These are phyloP conservation scores for Gossypium raimondii DNA, from an alignment of 345 rosid genomes.

Conservation along the genomic window DNA sequence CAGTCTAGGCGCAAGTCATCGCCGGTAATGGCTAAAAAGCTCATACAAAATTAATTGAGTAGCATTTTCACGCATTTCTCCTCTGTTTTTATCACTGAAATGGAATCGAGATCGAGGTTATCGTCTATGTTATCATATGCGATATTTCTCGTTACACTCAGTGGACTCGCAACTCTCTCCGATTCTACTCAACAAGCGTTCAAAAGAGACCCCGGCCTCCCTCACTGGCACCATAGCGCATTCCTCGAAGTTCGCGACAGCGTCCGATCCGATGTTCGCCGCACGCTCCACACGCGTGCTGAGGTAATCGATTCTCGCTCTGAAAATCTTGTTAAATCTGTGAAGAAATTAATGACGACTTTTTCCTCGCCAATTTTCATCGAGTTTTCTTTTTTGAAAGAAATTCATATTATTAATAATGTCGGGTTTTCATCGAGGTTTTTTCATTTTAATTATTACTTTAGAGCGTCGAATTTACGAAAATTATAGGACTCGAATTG, in stretches of 20 bases:
- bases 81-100: constrained; percentile 1
- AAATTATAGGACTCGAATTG: background rate
- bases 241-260: constrained; percentile 83
- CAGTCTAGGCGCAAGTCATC: background rate
- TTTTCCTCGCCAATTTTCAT: background rate
- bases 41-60: background rate
- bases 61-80: background rate
- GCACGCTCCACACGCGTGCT: constrained; percentile 96
- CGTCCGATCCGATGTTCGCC: constrained; percentile 88
- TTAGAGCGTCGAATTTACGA: background rate
- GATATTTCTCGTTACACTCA: constrained; percentile 24
- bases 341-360: background rate
- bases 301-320: constrained; percentile 47
- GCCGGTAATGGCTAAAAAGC: background rate
- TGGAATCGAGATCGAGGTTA: constrained; percentile 33
- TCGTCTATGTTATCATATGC: constrained; percentile 5
- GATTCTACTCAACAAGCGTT: constrained; percentile 70
- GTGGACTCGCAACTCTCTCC: constrained; percentile 38
- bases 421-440: background rate
- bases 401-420: no score
- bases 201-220: constrained; percentile 86
- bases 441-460: background rate
- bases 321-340: background rate
- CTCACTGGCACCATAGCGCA: constrained; percentile 99
- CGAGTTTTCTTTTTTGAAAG: background rate